These are phyloP conservation scores for Austropuccinia psidii DNA, from an alignment of 1,284 basidiomycete species.

Conservation along the genomic window DNA sequence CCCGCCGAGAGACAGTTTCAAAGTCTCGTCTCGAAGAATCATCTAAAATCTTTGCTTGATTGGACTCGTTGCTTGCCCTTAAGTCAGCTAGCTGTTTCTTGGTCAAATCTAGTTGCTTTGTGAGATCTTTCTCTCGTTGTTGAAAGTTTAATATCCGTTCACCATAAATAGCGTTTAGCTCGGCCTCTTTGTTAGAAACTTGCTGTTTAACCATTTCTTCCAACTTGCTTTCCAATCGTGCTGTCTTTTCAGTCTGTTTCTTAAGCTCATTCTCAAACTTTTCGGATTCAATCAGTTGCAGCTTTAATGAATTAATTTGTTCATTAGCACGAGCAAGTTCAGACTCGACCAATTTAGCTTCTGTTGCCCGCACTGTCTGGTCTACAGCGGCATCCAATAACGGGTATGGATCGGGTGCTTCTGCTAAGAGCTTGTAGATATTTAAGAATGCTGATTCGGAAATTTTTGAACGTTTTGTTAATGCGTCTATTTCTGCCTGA, in stretches of 20 bases:
- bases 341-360: conserved; percentile 64
- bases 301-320: conserved; percentile 70
- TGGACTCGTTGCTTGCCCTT: conserved; percentile 78
- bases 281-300: conserved; percentile 61
- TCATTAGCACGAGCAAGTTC: conserved; percentile 64
- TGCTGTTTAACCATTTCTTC: conserved; percentile 77
- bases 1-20: conserved; percentile 75
- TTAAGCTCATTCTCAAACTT: conserved; percentile 64
- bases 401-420: conserved; percentile 93
- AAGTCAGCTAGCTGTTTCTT: conserved; percentile 83
- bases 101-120: conserved; percentile 71
- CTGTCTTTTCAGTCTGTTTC: conserved; percentile 63
- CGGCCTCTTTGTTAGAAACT: conserved; percentile 81
- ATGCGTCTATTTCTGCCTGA: conserved; percentile 88
- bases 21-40: conserved; percentile 65
- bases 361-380: conserved; percentile 76
- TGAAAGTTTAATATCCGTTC: conserved; percentile 90
- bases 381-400: conserved; percentile 87
- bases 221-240: conserved; percentile 77
- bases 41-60: conserved; percentile 80
- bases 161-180: conserved; percentile 90
- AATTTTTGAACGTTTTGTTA: conserved; percentile 81
- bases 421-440: conserved; percentile 84
- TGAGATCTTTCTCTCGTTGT: conserved; percentile 83
- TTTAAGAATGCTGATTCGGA: conserved; percentile 90